phyloP scores from a whole-genome alignment of 2,329 filamentous ascomycete species.

The Cadophora malorum region DNA sequence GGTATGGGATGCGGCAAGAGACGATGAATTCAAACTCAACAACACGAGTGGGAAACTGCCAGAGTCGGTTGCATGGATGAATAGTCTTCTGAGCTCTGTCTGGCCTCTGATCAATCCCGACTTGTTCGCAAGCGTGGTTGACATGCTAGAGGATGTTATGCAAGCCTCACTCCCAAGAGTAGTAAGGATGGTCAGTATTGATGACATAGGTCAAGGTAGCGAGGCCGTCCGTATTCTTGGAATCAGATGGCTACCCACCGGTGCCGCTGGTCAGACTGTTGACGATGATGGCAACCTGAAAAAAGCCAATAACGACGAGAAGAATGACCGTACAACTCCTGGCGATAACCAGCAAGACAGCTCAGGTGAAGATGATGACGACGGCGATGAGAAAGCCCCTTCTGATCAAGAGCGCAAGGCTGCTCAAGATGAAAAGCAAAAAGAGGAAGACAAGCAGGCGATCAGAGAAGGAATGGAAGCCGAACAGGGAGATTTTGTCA shows the following conservation, averaged over 20 bases:
- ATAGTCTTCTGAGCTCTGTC: slow-evolving; percentile 69
- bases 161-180: slow-evolving; percentile 74
- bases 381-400: slow-evolving; percentile 45
- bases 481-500: slow-evolving; percentile 80
- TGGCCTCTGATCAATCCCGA: slow-evolving; percentile 81
- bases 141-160: slow-evolving; percentile 81
- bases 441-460: slow-evolving; percentile 48
- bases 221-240: slow-evolving; percentile 74
- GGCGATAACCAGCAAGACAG: slow-evolving; percentile 44
- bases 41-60: slow-evolving; percentile 29
- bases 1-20: slow-evolving; percentile 69
- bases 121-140: slow-evolving; percentile 70
- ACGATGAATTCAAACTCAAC: slow-evolving; percentile 53
- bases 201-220: slow-evolving; percentile 78
- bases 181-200: slow-evolving; percentile 76
- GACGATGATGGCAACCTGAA: slow-evolving; percentile 62
- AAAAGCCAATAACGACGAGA: slow-evolving; percentile 48
- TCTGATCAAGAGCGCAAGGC: slow-evolving; percentile 44
- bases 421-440: slow-evolving; percentile 38
- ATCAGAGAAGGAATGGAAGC: slow-evolving; percentile 69
- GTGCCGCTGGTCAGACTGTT: slow-evolving; percentile 69
- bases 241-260: slow-evolving; percentile 74
- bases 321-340: slow-evolving; percentile 58
- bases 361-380: slow-evolving; percentile 39
- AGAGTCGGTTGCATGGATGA: slow-evolving; percentile 71